phyloP scores from a whole-genome alignment of 768 basidiomycete genomes.

The Pisolithus microcarpus region DNA sequence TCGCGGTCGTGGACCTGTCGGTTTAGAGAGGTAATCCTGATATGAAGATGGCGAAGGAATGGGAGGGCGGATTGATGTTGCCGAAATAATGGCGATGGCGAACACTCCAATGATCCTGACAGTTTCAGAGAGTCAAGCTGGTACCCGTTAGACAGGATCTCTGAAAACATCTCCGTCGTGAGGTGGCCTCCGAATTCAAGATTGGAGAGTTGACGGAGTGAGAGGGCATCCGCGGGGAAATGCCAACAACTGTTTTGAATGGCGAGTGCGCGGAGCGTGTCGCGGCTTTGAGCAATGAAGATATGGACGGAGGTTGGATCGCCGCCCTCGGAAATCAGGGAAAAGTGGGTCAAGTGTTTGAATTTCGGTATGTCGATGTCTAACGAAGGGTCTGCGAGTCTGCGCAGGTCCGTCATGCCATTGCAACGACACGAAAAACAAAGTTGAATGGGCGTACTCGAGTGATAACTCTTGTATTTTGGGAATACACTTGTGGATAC shows the following conservation, averaged over 20 bases:
- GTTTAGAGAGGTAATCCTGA: slow-evolving; percentile 40
- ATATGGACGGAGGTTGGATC: slow-evolving; percentile 32
- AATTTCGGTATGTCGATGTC: slow-evolving; percentile 45
- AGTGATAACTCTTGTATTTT: slow-evolving; percentile 52
- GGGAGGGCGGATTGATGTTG: slow-evolving; percentile 39
- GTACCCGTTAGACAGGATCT: slow-evolving; percentile 52
- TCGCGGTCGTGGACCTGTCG: slow-evolving; percentile 47
- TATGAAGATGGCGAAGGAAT: slow-evolving; percentile 58
- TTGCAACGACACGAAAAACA: not conserved
- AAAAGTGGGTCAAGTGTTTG: slow-evolving; percentile 52
- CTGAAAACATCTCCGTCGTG: slow-evolving; percentile 44
- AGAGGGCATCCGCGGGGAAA: slow-evolving; percentile 47
- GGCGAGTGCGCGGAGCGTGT: slow-evolving; percentile 45
- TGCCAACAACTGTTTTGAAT: slow-evolving; percentile 50
- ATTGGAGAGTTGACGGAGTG: slow-evolving; percentile 56
- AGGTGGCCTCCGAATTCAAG: slow-evolving; percentile 57
- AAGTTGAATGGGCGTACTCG: slow-evolving; percentile 29
- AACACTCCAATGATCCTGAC: slow-evolving; percentile 46
- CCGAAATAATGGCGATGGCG: slow-evolving; percentile 45
- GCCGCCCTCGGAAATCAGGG: slow-evolving; percentile 43
- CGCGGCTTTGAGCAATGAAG: slow-evolving; percentile 48
- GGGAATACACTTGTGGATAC: slow-evolving; percentile 45
- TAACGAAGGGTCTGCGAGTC: slow-evolving; percentile 33
- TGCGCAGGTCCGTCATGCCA: slow-evolving; percentile 2
- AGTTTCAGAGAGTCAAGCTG: slow-evolving; percentile 60